Evolutionary conservation across 2,329 filamentous ascomycete genomes (phyloP).

Genomic region (Emergomyces africanus): DNA sequence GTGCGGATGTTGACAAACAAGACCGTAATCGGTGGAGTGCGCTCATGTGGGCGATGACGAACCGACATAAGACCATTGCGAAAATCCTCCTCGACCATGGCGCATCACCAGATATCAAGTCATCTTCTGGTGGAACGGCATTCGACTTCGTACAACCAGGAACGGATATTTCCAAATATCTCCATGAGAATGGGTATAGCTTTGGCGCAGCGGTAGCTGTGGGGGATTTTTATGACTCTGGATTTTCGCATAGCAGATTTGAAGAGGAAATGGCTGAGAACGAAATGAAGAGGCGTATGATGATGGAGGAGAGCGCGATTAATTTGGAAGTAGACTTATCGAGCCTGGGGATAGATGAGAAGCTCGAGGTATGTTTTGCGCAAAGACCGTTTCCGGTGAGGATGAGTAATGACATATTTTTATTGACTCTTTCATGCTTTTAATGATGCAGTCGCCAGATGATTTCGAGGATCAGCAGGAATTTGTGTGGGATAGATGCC

Average conservation of each 20-base stretch:
- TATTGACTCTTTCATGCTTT: slow-evolving; percentile 2
- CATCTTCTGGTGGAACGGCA: slow-evolving; percentile 81
- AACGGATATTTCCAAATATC: slow-evolving; percentile 91
- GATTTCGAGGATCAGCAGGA: slow-evolving; percentile 83
- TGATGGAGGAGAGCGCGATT: slow-evolving; percentile 99
- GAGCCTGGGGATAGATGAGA: slow-evolving; percentile 90
- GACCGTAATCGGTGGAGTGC: slow-evolving; percentile 96
- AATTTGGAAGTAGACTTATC: slow-evolving; percentile 94
- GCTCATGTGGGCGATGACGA: slow-evolving; percentile 99
- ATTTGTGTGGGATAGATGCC: slow-evolving; percentile 87
- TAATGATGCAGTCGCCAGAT: slow-evolving; percentile 41
- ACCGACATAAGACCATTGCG: slow-evolving; percentile 89
- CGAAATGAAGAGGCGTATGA: slow-evolving; percentile 75
- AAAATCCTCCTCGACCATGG: slow-evolving; percentile 86
- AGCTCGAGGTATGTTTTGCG: slow-evolving; percentile 58
- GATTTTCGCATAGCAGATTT: slow-evolving; percentile 84
- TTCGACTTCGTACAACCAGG: slow-evolving; percentile 93
- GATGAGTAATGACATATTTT: slow-evolving; percentile 2
- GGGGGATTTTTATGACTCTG: slow-evolving; percentile 89
- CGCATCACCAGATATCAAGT: slow-evolving; percentile 91
- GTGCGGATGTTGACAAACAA: slow-evolving; percentile 81
- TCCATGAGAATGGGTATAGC: slow-evolving; percentile 86
- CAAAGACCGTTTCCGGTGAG: background rate
- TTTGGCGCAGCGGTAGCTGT: slow-evolving; percentile 32
- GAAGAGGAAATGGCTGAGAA: slow-evolving; percentile 97